Percentiles rank a stretch among this genome's conserved stretches.
These are phyloP conservation scores for Dysphania ambrosioides DNA, from an alignment of 148 eudicot genomes.

Conservation along the genomic window DNA sequence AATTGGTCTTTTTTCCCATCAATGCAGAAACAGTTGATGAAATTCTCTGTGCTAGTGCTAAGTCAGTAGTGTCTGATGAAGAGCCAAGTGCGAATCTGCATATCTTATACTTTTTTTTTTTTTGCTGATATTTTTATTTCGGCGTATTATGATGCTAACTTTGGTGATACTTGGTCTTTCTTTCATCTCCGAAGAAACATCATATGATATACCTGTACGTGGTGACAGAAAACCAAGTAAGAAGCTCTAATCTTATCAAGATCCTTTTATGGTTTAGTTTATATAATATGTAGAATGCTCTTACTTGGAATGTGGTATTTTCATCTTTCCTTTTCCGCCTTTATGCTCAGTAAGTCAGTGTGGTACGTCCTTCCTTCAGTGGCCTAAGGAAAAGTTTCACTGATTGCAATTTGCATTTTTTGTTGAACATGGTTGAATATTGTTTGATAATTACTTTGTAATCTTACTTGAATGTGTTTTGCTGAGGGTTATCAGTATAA, in stretches of 20 bases:
- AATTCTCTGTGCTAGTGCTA: slow-evolving; percentile 37
- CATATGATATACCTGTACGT: slow-evolving; percentile 27
- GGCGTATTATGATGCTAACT: neutral
- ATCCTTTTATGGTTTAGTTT: neutral
- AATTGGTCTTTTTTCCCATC: neutral
- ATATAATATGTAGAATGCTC: neutral
- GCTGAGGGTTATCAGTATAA: neutral
- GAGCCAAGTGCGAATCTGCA: slow-evolving; percentile 28
- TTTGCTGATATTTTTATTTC: neutral
- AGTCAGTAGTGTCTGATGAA: slow-evolving; percentile 27
- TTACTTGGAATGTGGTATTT: neutral
- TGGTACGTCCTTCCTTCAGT: too few species aligned
- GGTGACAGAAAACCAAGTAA: slow-evolving; percentile 32
- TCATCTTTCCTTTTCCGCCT: neutral
- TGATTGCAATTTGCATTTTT: neutral
- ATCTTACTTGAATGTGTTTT: neutral
- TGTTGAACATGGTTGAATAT: neutral
- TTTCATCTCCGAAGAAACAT: slow-evolving; percentile 30
- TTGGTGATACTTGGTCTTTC: neutral
- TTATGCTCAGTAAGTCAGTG: neutral
- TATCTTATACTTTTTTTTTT: neutral
- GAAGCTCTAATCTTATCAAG: slow-evolving; percentile 12
- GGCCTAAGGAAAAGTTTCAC: neutral
- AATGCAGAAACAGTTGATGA: slow-evolving; percentile 11
- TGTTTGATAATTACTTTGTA: neutral